These are phyloP conservation scores for Colletotrichum sansevieriae DNA, from an alignment of 2,329 filamentous ascomycete genomes.

Conservation along the genomic window DNA sequence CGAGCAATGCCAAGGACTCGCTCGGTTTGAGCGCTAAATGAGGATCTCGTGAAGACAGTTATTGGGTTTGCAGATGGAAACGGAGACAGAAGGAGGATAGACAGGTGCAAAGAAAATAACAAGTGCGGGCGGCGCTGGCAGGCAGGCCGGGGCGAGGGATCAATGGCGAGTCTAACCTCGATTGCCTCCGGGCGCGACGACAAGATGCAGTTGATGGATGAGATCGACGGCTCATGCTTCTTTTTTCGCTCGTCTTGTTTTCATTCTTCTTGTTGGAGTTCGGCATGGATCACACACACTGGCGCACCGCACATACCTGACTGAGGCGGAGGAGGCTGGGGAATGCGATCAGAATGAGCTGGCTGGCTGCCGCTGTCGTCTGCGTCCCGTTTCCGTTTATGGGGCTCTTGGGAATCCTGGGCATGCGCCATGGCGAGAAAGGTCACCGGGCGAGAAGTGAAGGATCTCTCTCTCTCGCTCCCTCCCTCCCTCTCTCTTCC, in stretches of 20 bases:
- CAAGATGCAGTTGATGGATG: conserved; percentile 38
- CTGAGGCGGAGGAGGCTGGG: conserved; percentile 59
- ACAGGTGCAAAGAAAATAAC: conserved; percentile 13
- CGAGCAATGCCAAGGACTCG: conserved; percentile 18
- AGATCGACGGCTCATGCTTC: conserved; percentile 35
- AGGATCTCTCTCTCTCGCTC: not conserved
- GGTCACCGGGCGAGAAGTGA: conserved; percentile 28
- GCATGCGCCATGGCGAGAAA: conserved; percentile 56
- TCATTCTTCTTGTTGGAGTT: conserved; percentile 39
- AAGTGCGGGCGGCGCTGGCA: conserved; percentile 39
- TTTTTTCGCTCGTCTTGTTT: conserved; percentile 30
- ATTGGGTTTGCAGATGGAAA: not conserved
- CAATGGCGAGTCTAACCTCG: conserved; percentile 42
- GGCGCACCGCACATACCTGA: conserved; percentile 56
- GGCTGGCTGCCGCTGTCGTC: conserved; percentile 58
- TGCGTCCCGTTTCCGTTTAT: conserved; percentile 63
- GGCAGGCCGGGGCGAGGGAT: conserved; percentile 41
- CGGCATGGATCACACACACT: conserved; percentile 40
- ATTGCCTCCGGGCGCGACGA: conserved; percentile 41
- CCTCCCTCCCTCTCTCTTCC: no score
- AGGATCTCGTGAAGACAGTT: not conserved
- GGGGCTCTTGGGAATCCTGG: conserved; percentile 54
- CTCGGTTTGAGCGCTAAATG: conserved; percentile 10
- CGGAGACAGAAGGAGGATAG: not conserved
- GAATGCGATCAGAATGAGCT: conserved; percentile 55